Conservation (phyloP, 1,139 yeast genomes). For the Saccharomyces hybrid region DNA sequence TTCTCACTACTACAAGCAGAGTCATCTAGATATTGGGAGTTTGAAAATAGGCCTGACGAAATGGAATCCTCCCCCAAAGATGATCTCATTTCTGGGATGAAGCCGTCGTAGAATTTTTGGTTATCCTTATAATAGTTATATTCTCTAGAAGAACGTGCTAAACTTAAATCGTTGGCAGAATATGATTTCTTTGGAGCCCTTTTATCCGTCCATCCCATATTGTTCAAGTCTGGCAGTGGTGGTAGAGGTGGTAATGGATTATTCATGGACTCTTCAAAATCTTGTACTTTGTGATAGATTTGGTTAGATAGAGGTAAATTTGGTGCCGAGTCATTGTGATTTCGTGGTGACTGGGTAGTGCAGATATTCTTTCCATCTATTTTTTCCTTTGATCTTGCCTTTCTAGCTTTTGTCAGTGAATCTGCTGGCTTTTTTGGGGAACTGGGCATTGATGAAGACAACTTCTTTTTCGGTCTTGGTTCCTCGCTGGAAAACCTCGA, state of each 20-base stretch:
- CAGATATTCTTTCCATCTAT: constrained; percentile 4
- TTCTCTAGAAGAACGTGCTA: constrained; percentile 6
- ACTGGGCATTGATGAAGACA: neutral
- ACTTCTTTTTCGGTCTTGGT: neutral
- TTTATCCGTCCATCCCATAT: constrained; percentile 2
- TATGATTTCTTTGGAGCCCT: constrained; percentile 20
- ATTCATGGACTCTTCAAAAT: neutral
- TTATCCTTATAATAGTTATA: constrained; percentile 11
- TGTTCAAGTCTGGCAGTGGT: constrained; percentile 17
- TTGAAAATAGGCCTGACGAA: constrained; percentile 21
- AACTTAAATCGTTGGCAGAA: constrained; percentile 22
- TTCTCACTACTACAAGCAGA: constrained; percentile 30
- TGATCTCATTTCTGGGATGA: constrained; percentile 12
- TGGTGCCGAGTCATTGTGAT: constrained; percentile 2
- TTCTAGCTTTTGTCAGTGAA: neutral
- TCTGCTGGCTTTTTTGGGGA: neutral
- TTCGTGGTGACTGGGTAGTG: constrained; percentile 4
- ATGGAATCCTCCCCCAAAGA: constrained; percentile 10
- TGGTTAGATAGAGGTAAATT: constrained; percentile 1
- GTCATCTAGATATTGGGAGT: constrained; percentile 26
- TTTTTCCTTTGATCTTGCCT: constrained; percentile 5
- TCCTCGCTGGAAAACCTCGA: neutral
- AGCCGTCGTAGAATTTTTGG: constrained; percentile 17
- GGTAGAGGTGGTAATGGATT: constrained; percentile 23
- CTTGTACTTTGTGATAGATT: neutral